Evolutionary conservation across 176 grass and related monocot species (phyloP), one percentile per base, ranked within the genome.

Genomic region (Cocos nucifera): DNA sequence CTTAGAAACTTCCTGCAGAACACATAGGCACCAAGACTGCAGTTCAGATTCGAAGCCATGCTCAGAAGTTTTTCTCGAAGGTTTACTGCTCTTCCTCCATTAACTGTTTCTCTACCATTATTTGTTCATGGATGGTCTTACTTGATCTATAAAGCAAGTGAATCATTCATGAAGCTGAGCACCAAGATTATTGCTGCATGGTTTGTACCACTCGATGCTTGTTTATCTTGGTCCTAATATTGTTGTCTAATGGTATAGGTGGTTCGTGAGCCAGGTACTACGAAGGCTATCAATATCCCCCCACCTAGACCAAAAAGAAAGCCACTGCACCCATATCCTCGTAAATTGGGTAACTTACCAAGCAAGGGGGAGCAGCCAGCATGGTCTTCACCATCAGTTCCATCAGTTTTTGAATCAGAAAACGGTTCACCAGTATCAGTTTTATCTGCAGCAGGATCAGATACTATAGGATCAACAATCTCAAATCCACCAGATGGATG

Each of bases 21-120:
- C 87, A 97, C 75, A 88, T 97, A 56, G 92, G 87, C 56, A 85
- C 92, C 71, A 97, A 91, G 64, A 88, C 92, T 22, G 82, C 92
- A n/a, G 79, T 97, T 54, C 92, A 97, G 78, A 97, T 97, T 49
- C 83, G 92, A 65, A 97, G 92, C 67, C 92, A 97, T 76, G 92
- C 92, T 48, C 92, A 97, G 78, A 97, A 97, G 69, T 91, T 97
- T 78, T 97, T 97, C 81, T 88, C 87, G 12, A 97, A 91, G 92
- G 92, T 97, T 62, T 75, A 69, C 58, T 6, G 64, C 32, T 39
- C 12, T 61, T 77, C 55, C 22, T 67, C 58, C 50, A 72, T 10
- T 26, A 53, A 50, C 66, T 53, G 64, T 65, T 54, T 75, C 17
- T 57, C 49, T 53, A 16, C 9, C n/a, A 35, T 54, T 61, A 39